phyloP scores from a whole-genome alignment of 495 filamentous ascomycete genomes.

The Aspergillus wentii region DNA sequence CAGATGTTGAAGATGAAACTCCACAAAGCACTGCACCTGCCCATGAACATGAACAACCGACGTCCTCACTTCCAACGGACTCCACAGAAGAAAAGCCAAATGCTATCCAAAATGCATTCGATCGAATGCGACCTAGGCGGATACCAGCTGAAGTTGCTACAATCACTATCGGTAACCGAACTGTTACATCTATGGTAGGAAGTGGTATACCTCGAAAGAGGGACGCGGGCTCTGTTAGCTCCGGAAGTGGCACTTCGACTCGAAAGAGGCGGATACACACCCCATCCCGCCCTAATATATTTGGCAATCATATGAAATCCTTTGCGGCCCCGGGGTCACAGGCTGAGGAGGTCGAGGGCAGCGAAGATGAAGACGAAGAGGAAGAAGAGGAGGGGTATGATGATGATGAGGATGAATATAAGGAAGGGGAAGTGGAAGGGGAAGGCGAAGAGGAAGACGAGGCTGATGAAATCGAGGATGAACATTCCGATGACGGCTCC shows the following conservation, averaged over 20 bases:
- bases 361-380: conserved; percentile 19
- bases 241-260: conserved; percentile 8
- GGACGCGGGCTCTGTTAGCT: conserved; percentile 14
- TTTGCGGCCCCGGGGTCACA: conserved; percentile 71
- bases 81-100: conserved; percentile 33
- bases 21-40: conserved; percentile 1
- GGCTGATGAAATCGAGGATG: conserved; percentile 4
- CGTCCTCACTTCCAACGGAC: conserved; percentile 8
- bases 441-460: conserved; percentile 16
- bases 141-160: conserved; percentile 69
- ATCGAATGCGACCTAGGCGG: conserved; percentile 63
- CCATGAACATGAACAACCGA: neutral
- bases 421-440: conserved; percentile 23
- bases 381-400: conserved; percentile 24
- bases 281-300: conserved; percentile 41
- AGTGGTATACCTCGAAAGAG: conserved; percentile 39
- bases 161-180: conserved; percentile 80
- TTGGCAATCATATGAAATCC: conserved; percentile 62
- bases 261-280: conserved; percentile 37
- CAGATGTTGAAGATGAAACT: neutral
- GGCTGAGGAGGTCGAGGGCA: conserved; percentile 17
- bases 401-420: conserved; percentile 26
- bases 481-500: conserved; percentile 8
- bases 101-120: conserved; percentile 58
- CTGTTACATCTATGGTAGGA: conserved; percentile 60